A percentile compares a stretch with the other conserved stretches of the same genome.
phyloP scores from a whole-genome alignment of 2,329 filamentous ascomycete genomes.

The Grosmannia serpens region DNA sequence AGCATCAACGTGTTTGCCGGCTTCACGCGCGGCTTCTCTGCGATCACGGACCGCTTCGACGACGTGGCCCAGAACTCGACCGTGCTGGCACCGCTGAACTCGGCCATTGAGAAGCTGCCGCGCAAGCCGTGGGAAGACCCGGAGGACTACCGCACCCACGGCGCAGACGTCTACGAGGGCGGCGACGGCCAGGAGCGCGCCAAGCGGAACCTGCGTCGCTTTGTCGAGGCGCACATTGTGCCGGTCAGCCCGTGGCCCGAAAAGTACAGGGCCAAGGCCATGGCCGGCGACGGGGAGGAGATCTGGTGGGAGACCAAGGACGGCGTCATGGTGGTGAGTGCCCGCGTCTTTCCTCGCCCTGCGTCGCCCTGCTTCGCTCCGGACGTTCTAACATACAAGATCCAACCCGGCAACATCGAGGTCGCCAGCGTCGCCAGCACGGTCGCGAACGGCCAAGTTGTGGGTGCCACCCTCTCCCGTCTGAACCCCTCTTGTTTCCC shows the following conservation, averaged over 20 bases:
- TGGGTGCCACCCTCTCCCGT: slow-evolving; percentile 20
- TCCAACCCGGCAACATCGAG: slow-evolving; percentile 71
- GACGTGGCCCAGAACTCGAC: slow-evolving; percentile 60
- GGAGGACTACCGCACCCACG: slow-evolving; percentile 56
- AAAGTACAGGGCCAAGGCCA: slow-evolving; percentile 51
- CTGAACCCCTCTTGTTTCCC: neutral
- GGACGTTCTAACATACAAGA: slow-evolving; percentile 26
- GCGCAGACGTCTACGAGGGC: slow-evolving; percentile 64
- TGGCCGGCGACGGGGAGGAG: slow-evolving; percentile 45
- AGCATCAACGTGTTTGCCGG: slow-evolving; percentile 76
- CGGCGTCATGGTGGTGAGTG: slow-evolving; percentile 53
- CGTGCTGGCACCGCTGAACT: slow-evolving; percentile 79
- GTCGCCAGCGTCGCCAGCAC: slow-evolving; percentile 62
- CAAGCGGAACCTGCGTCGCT: slow-evolving; percentile 60
- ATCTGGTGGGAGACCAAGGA: slow-evolving; percentile 72
- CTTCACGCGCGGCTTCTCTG: slow-evolving; percentile 63
- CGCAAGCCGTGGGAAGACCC: slow-evolving; percentile 81
- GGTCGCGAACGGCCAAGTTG: slow-evolving; percentile 78
- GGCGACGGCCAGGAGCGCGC: slow-evolving; percentile 65
- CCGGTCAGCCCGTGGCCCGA: slow-evolving; percentile 64
- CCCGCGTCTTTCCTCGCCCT: neutral
- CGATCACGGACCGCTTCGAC: slow-evolving; percentile 57
- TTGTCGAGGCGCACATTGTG: slow-evolving; percentile 80
- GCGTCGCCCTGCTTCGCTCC: neutral
- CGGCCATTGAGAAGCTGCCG: slow-evolving; percentile 63